These are phyloP conservation scores for Tulasnella sp. DNA, from an alignment of 768 basidiomycete species.

Conservation along the genomic window DNA sequence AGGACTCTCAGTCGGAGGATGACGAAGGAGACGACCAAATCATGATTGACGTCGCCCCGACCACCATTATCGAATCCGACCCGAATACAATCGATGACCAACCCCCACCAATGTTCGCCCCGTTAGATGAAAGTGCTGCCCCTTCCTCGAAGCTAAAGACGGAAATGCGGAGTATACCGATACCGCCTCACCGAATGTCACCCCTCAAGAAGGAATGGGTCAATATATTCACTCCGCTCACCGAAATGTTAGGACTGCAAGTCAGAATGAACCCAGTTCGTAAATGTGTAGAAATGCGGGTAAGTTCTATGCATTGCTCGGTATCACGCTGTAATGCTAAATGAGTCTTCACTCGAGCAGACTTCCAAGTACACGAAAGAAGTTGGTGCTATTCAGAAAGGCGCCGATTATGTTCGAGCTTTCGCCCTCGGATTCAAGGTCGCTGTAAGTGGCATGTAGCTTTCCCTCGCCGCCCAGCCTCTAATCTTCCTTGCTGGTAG, in stretches of 20 bases:
- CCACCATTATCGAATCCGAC: constrained; percentile 19
- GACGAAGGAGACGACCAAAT: constrained; percentile 14
- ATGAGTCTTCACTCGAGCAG: constrained; percentile 44
- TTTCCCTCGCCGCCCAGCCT: constrained; percentile 7
- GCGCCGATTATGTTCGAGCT: constrained; percentile 95
- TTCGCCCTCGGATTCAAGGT: constrained; percentile 94
- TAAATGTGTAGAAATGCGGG: constrained; percentile 87
- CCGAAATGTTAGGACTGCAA: constrained; percentile 90
- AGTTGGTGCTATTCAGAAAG: constrained; percentile 89
- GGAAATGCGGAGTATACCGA: constrained; percentile 82
- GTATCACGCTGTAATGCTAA: constrained; percentile 7
- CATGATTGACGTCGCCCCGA: neutral
- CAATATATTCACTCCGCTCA: constrained; percentile 89
- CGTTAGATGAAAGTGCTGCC: constrained; percentile 42
- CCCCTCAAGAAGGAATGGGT: constrained; percentile 96
- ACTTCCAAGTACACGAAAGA: constrained; percentile 95
- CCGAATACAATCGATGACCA: neutral
- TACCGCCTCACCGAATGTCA: constrained; percentile 97
- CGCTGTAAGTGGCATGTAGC: constrained; percentile 55
- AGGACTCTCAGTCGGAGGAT: constrained; percentile 7
- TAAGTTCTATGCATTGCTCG: constrained; percentile 43
- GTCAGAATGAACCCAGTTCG: constrained; percentile 95
- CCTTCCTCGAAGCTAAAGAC: constrained; percentile 56
- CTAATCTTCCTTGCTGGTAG: constrained; percentile 43
- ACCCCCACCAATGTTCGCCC: constrained; percentile 54